phyloP scores from a whole-genome alignment of 2,329 filamentous ascomycete genomes.

The Phaeomoniella chlamydospora region DNA sequence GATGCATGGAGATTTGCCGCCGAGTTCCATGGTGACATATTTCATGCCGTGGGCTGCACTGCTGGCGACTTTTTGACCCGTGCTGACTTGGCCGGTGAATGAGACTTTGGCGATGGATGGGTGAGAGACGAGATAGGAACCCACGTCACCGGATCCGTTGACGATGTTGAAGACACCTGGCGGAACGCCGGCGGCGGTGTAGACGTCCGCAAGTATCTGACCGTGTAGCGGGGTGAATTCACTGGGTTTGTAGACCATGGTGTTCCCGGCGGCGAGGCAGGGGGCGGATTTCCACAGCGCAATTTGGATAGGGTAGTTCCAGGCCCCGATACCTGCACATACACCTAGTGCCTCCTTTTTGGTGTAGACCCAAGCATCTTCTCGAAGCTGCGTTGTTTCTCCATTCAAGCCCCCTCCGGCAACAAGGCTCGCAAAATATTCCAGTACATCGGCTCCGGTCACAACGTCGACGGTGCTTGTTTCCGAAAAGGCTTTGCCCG shows the following conservation, averaged over 20 bases:
- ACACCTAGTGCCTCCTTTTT: constrained; percentile 71
- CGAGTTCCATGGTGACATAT: constrained; percentile 83
- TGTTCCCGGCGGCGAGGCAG: constrained; percentile 73
- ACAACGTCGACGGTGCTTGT: constrained; percentile 72
- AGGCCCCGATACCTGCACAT: constrained; percentile 75
- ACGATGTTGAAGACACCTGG: constrained; percentile 78
- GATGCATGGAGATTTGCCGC: constrained; percentile 71
- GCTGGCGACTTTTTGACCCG: constrained; percentile 67
- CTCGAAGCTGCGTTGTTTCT: constrained; percentile 58
- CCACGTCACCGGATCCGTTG: constrained; percentile 65
- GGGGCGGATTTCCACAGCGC: constrained; percentile 81
- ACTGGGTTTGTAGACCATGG: constrained; percentile 82
- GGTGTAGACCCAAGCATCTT: constrained; percentile 70
- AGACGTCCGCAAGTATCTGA: constrained; percentile 59
- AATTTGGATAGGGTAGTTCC: constrained; percentile 88
- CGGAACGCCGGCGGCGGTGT: constrained; percentile 64
- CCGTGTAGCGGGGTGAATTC: constrained; percentile 79
- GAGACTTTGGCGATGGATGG: constrained; percentile 67
- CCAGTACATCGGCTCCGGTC: constrained; percentile 71
- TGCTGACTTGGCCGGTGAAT: constrained; percentile 78
- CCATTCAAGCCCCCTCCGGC: constrained; percentile 67
- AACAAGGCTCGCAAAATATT: constrained; percentile 72
- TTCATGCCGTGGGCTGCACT: constrained; percentile 69
- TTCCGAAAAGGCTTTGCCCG: constrained; percentile 73
- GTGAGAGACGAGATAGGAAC: constrained; percentile 60